phyloP scores from a whole-genome alignment of 805 yeast species.

The Zygotorulaspora danielsina region DNA sequence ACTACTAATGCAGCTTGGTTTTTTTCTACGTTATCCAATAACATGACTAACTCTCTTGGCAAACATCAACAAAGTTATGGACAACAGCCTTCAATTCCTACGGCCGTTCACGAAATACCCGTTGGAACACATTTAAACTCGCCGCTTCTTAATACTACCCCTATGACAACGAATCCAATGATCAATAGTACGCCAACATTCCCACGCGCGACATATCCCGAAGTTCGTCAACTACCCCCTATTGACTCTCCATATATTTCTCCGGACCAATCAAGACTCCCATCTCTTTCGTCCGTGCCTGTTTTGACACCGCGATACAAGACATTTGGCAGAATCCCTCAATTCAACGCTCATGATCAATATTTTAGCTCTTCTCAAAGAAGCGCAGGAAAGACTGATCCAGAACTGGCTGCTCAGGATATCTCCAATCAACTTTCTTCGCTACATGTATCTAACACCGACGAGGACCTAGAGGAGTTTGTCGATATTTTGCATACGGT shows the following conservation, averaged over 20 bases:
- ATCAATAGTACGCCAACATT: not conserved
- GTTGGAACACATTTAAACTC: not conserved
- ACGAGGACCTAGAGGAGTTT: slow-evolving; percentile 12
- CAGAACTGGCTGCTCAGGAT: not conserved
- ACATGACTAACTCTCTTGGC: slow-evolving; percentile 16
- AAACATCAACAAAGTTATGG: slow-evolving; percentile 3
- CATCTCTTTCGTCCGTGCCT: slow-evolving; percentile 19
- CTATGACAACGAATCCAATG: not conserved
- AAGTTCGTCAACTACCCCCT: slow-evolving; percentile 13
- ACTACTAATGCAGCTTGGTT: slow-evolving; percentile 22
- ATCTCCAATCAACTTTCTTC: not conserved
- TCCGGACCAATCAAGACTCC: slow-evolving; percentile 11
- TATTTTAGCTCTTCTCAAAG: slow-evolving; percentile 23
- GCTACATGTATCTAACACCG: slow-evolving; percentile 3
- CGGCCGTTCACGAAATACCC: not conserved
- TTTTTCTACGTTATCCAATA: slow-evolving; percentile 23
- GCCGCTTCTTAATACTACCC: not conserved
- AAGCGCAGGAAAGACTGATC: slow-evolving; percentile 10
- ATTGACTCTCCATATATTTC: slow-evolving; percentile 6
- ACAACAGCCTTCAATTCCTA: slow-evolving; percentile 8
- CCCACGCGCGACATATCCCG: slow-evolving; percentile 5
- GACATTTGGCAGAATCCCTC: slow-evolving; percentile 11
- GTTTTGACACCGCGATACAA: slow-evolving; percentile 14
- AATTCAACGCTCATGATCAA: slow-evolving; percentile 11
- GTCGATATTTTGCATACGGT: slow-evolving; percentile 20